Conservation (phyloP, 2,329 filamentous ascomycete species). For the Nigrograna mackinnonii region DNA sequence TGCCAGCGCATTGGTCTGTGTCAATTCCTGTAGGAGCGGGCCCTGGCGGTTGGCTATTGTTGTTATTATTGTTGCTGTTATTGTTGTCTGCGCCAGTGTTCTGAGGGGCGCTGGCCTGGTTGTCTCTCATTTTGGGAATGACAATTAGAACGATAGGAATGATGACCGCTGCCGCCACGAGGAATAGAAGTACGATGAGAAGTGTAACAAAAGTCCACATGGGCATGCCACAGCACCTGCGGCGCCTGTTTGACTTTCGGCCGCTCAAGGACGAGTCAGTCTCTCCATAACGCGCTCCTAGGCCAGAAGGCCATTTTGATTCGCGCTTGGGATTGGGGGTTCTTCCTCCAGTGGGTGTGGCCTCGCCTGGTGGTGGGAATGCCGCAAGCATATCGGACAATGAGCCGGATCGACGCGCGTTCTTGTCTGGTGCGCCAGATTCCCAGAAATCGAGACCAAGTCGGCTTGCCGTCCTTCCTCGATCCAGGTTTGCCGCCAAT, state of each 20-base stretch:
- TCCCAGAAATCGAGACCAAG: constrained; percentile 56
- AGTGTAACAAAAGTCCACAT: constrained; percentile 75
- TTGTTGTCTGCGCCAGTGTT: constrained; percentile 21
- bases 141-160: constrained; percentile 72
- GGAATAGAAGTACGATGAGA: constrained; percentile 66
- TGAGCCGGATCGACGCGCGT: constrained; percentile 53
- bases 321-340: constrained; percentile 17
- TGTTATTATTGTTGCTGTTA: constrained; percentile 24
- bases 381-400: constrained; percentile 68
- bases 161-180: constrained; percentile 80
- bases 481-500: constrained; percentile 85
- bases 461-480: constrained; percentile 69
- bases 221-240: constrained; percentile 82
- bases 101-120: constrained; percentile 17
- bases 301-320: constrained; percentile 33
- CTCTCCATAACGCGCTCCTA: constrained; percentile 7
- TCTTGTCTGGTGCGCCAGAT: constrained; percentile 34
- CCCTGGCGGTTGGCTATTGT: constrained; percentile 13
- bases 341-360: constrained; percentile 45
- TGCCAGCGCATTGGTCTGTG: constrained; percentile 57
- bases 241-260: constrained; percentile 44
- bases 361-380: constrained; percentile 63
- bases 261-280: constrained; percentile 22
- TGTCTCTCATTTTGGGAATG: constrained; percentile 54
- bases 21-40: constrained; percentile 13